Base-by-base conservation (phyloP, 768 basidiomycete genomes). In the Nidularia sp. region DNA sequence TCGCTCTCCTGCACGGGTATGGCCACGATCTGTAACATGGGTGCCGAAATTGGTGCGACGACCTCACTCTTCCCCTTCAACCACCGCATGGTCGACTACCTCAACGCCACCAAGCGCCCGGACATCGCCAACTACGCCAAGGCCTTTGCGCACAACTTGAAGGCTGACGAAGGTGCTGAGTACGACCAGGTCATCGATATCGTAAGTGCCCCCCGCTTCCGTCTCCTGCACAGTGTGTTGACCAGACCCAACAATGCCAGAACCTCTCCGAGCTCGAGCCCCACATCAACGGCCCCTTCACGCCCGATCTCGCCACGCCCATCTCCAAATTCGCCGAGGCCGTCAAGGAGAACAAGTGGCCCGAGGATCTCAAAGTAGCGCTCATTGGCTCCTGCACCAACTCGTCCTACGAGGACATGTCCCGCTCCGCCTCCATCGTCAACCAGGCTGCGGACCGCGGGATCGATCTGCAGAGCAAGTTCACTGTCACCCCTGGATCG, bases 11-110 rank as follows among this genome's bases (percentile, higher is more conserved):
- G 90, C 82, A 99, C 96, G 46, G 96, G 96, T 71, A 97, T 98
- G 95, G 96, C 93, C 49, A 98, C 96, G 18, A 96, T 99, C 64
- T 98, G 96, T 72, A 99, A 98, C 84, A 99, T 98, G 96, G 96
- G 96, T 79, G 96, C 96, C 60, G 96, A 99, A 73, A 98, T 98
- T 63, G 96, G 96, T 68, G 97, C 97, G 35, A 99, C 97, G 7
- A 98, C 97, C 18, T 98, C 96, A 13, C 73, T 98, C 61, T 99
- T 99, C 92, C 97, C 97, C 62, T 98, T 90, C 86, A 99, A 98
- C 78, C 68, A 75, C 58, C 92, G 95, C 64, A 98, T 98, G 97
- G 80, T 67, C 62, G 81, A 86, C 66, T 99, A 98, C 74, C 78
- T 99, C 68, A 83, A 89, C 54, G 96, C 96, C n/a, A 99, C 97